Percentiles rank a stretch among this genome's conserved stretches.
Conservation (phyloP, 139 green algal species). For the Pycnococcus provasolii region DNA sequence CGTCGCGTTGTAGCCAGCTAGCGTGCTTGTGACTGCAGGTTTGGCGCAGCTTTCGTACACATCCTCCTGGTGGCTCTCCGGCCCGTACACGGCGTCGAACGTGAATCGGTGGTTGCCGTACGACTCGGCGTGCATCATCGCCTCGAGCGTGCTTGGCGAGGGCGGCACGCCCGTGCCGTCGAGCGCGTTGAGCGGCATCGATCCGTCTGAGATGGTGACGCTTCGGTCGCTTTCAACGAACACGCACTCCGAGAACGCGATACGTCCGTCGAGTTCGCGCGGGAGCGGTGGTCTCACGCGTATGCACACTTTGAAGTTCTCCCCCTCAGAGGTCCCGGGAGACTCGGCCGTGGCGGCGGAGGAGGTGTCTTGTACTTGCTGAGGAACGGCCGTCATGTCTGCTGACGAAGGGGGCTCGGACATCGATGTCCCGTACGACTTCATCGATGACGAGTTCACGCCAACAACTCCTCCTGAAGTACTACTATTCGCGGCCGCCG, state of each 20-base stretch:
- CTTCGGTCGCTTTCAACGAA: conserved; percentile 4
- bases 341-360: too few species aligned
- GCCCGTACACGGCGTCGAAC: conserved; percentile 83
- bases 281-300: conserved; percentile 28
- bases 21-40: conserved; percentile 59
- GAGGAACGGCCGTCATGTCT: too few species aligned
- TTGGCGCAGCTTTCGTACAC: conserved; percentile 68
- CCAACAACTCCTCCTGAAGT: too few species aligned
- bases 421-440: too few species aligned
- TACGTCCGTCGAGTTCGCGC: conserved; percentile 19
- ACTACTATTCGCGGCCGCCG: too few species aligned
- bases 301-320: conserved; percentile 35
- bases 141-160: background rate
- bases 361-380: too few species aligned
- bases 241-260: conserved; percentile 2
- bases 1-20: conserved; percentile 40
- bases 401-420: too few species aligned
- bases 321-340: background rate
- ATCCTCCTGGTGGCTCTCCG: conserved; percentile 55
- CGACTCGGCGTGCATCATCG: background rate
- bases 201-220: too few species aligned
- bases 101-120: conserved; percentile 48
- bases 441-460: too few species aligned
- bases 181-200: too few species aligned
- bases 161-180: background rate